Base-by-base conservation (phyloP, 2,329 filamentous ascomycete genomes). In the Immersiporthe knoxdaviesiana region DNA sequence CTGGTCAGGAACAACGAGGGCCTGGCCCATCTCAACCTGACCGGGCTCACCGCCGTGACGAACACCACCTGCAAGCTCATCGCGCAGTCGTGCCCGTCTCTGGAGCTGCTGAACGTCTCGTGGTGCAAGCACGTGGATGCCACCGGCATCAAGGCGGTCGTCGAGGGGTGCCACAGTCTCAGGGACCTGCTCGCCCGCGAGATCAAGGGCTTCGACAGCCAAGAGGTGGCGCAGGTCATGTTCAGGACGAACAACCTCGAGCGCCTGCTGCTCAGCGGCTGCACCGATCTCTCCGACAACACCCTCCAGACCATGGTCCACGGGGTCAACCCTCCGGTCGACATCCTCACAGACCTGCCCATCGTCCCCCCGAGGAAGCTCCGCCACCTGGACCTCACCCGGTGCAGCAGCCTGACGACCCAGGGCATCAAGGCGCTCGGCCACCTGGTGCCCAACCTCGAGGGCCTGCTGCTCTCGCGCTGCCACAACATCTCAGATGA, bases 81-180 rank as follows among this genome's bases (percentile, higher is more conserved):
- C 70, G 90, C 92, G 0, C 85, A 91, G 66, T 90, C 91, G 52
- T 98, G 95, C 75, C 89, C 90, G 1, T 89, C 91, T 63, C 84
- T 99, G n/a, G 90, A 97, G 78, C 85, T 88, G 67, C 85, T 98
- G 73, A 97, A 97, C 75, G 88, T 98, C 27, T 97, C 94, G 0
- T 98, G 95, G 93, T 99, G 96, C 81, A 90, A 90, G 73, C 91
- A 93, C 71, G 89, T 97, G 76, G 91, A 96, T 75, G 91, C 92
- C 11, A 84, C 87, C 16, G 94, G 94, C 5, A 82, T 98, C 66
- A 88, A 85, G 72, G 86, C 87, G 65, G 86, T 99, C 1, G 82
- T 97, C 0, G 84, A 91, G 70, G 86, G 86, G 2, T 98, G 96
- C 76, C 83, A 85, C 0, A 89, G 85, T 66, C 81, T 99, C 67